phyloP scores from a whole-genome alignment of 768 basidiomycete species.

The Termitomyces sp. region DNA sequence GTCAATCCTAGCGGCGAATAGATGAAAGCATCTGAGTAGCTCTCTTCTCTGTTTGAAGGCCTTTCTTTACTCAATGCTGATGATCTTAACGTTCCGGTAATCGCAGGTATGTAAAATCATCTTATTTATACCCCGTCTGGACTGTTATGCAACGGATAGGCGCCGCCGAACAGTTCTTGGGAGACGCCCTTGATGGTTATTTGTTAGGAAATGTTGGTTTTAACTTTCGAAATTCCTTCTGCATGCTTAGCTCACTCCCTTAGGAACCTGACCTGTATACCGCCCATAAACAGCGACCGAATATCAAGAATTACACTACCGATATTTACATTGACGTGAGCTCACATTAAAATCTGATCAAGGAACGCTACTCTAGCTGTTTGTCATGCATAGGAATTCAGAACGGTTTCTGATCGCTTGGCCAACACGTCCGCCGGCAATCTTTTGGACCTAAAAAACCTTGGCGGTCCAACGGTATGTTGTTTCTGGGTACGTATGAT shows the following conservation, averaged over 20 bases:
- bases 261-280: slow-evolving; percentile 61
- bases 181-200: slow-evolving; percentile 35
- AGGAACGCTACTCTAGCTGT: neutral
- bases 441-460: slow-evolving; percentile 28
- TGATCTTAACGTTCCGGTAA: slow-evolving; percentile 25
- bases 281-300: slow-evolving; percentile 32
- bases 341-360: neutral
- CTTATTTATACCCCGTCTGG: neutral
- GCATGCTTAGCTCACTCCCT: neutral
- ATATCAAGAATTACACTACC: slow-evolving; percentile 39
- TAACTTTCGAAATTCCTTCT: neutral
- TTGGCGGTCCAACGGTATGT: slow-evolving; percentile 47
- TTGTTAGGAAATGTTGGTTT: slow-evolving; percentile 40
- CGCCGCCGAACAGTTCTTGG: slow-evolving; percentile 30
- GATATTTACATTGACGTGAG: slow-evolving; percentile 39
- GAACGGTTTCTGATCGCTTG: slow-evolving; percentile 27
- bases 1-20: neutral
- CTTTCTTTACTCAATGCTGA: slow-evolving; percentile 35
- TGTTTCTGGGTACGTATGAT: slow-evolving; percentile 39
- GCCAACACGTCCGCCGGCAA: slow-evolving; percentile 31
- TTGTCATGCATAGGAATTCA: slow-evolving; percentile 31
- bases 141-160: slow-evolving; percentile 14
- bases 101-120: slow-evolving; percentile 16
- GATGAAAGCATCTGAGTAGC: neutral
- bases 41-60: slow-evolving; percentile 20